Evolutionary conservation across 1,139 yeast genomes (phyloP).

Genomic region (Geotrichum siamense): DNA sequence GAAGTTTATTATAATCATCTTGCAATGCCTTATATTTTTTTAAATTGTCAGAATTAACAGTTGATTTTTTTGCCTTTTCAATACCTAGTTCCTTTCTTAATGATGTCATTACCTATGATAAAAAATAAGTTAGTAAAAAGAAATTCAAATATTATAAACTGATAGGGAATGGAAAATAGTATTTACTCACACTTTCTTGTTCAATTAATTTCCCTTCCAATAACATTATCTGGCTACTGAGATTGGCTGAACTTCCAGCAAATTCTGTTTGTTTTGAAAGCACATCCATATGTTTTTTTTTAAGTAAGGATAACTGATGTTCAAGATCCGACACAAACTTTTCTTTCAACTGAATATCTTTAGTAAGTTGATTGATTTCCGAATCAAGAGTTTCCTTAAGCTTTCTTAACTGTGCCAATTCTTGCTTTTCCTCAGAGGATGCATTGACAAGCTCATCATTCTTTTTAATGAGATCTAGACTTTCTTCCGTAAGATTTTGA

Average conservation of each 20-base stretch:
- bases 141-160: neutral
- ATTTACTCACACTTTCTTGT: constrained; percentile 19
- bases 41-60: neutral
- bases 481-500: constrained; percentile 31
- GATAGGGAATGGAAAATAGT: constrained; percentile 1
- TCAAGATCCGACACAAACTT: constrained; percentile 10
- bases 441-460: constrained; percentile 27
- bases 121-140: neutral
- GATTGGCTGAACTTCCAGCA: constrained; percentile 22
- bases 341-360: constrained; percentile 18
- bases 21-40: constrained; percentile 21
- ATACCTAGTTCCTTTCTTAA: constrained; percentile 13
- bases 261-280: constrained; percentile 22
- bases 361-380: constrained; percentile 4
- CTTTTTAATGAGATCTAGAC: neutral
- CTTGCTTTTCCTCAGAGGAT: constrained; percentile 19
- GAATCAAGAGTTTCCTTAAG: constrained; percentile 2
- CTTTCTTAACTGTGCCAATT: constrained; percentile 9
- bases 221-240: constrained; percentile 20
- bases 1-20: constrained; percentile 22
- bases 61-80: neutral
- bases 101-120: constrained; percentile 12
- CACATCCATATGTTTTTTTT: constrained; percentile 20
- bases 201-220: constrained; percentile 21
- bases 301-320: constrained; percentile 16